phyloP scores from a whole-genome alignment of 768 basidiomycete species.

The Lactifluus piperatus region DNA sequence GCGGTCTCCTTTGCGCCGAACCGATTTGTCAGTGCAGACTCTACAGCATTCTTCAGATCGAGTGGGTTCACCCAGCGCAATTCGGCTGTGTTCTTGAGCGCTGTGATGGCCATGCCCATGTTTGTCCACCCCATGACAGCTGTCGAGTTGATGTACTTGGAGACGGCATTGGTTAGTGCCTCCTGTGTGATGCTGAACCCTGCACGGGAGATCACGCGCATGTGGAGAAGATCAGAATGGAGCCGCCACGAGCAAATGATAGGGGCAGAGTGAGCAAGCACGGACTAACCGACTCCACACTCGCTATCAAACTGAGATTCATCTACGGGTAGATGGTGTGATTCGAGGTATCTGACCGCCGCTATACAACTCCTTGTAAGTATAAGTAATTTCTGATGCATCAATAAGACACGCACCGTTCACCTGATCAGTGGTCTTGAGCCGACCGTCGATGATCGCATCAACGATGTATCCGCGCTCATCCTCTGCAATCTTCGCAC shows the following conservation, averaged over 20 bases:
- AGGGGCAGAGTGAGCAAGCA: neutral
- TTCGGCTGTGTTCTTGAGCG: conserved; percentile 49
- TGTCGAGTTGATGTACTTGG: conserved; percentile 47
- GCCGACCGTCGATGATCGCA: conserved; percentile 60
- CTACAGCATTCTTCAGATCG: conserved; percentile 76
- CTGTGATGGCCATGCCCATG: conserved; percentile 58
- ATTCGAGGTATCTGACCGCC: conserved; percentile 67
- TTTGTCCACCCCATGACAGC: conserved; percentile 62
- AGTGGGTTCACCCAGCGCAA: conserved; percentile 79
- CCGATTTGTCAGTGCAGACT: conserved; percentile 51
- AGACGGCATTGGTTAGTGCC: conserved; percentile 49
- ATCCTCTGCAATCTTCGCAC: conserved; percentile 52
- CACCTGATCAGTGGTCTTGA: conserved; percentile 83
- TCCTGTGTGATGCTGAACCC: conserved; percentile 70
- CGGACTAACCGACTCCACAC: conserved; percentile 77
- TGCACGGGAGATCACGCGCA: conserved; percentile 29
- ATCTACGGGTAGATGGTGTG: conserved; percentile 51
- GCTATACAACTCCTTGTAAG: conserved; percentile 34
- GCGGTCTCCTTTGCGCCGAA: conserved; percentile 68
- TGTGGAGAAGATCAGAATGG: neutral
- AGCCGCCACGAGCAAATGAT: neutral
- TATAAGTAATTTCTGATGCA: neutral
- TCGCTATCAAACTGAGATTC: conserved; percentile 61
- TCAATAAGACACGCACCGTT: conserved; percentile 44
- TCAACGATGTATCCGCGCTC: conserved; percentile 54